Evolutionary conservation across 306 rosid species (phyloP), one percentile per base, ranked within the genome.

Genomic region (Betula pendula): DNA sequence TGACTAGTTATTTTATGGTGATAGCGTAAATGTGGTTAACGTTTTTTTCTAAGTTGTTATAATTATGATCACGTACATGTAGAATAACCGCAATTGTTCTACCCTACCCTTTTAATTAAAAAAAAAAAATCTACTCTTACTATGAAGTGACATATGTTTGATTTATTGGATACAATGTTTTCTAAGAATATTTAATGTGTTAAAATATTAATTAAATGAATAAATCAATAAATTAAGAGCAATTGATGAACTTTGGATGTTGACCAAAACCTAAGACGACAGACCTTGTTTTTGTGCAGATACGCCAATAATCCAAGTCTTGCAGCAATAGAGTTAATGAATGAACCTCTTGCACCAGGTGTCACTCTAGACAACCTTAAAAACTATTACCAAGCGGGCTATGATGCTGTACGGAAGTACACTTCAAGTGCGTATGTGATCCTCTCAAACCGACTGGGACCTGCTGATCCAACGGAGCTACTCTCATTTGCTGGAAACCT

Each of bases 321-420:
- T 3, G 81, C 70, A 38, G 95, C 87, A 38, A 84, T 90, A 29
- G 84, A 81, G 80, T 71, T 90, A 24, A 86, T 90, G 89, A 90
- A 86, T 62, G 89, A 90, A 73, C 95, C 95, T 66, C 8, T 2
- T 40, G 89, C 90, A 0, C 77, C 78, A 1, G 65, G 43, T 13
- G 86, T 90, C 12, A 62, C 75, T 75, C 33, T 79, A n/a, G 72
- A 78, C 38, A 88, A 81, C 74, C 87, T 88, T 3, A 75, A 81
- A 42, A 78, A 50, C 14, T 88, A 81, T 38, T 86, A 88, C 76
- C 33, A 83, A 79, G 82, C 73, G 14, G 89, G 89, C 31, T 84
- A 84, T 77, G 76, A 86, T 22, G 90, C 89, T 0, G 87, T 86
- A 2, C 38, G 92, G 45, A 86, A 83, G 75, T 75, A 86, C 81